These are phyloP conservation scores for Copromyces sp. DNA, from an alignment of 495 filamentous ascomycete genomes.

Conservation along the genomic window DNA sequence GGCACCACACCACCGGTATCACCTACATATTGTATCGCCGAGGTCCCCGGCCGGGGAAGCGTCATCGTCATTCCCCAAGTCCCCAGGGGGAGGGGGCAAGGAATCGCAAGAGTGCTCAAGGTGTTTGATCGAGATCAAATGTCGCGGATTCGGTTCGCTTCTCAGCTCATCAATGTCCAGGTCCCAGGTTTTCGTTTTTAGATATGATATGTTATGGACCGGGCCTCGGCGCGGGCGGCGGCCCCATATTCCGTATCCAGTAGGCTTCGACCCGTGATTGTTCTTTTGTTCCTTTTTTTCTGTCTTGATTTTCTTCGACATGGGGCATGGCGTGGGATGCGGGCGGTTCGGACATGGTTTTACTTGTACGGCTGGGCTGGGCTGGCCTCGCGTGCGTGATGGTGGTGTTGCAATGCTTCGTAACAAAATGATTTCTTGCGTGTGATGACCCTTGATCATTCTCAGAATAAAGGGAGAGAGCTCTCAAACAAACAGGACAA, in stretches of 20 bases:
- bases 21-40: neutral
- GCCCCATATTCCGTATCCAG: neutral
- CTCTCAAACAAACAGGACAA: neutral
- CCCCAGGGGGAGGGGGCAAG: neutral
- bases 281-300: neutral
- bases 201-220: neutral
- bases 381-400: neutral
- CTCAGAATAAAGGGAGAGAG: neutral
- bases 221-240: neutral
- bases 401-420: neutral
- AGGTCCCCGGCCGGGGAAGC: neutral
- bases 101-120: neutral
- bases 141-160: neutral
- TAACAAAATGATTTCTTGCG: neutral
- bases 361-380: neutral
- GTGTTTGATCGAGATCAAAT: neutral
- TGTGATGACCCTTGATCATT: neutral
- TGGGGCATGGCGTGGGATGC: neutral
- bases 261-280: neutral
- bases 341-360: neutral
- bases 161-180: neutral
- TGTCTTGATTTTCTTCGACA: neutral
- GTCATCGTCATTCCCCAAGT: neutral
- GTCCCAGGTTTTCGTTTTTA: neutral
- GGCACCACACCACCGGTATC: neutral